Evolutionary conservation across 2,329 filamentous ascomycete genomes (phyloP), one percentile per base, ranked within the genome.

Genomic region (Ceratocystis alfenasii): DNA sequence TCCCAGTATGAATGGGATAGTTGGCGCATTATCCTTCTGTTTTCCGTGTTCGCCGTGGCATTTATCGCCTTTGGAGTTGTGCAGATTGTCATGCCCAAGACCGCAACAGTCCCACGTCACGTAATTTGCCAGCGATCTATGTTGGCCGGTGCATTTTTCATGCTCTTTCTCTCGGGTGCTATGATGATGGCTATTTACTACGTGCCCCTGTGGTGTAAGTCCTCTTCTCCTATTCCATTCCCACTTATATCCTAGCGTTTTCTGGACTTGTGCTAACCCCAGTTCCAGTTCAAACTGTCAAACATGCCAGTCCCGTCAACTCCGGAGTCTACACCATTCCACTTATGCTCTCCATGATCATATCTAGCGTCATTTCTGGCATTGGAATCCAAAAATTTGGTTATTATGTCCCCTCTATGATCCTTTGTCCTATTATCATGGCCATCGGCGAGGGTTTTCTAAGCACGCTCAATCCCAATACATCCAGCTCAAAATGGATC

Each of bases 341-440:
- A 0, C 76, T 84, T 1, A 80, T 85, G 8, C 74, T 84, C 64
- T 80, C 79, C 65, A 75, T 85, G 7, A 80, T 83, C 4, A 74
- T 81, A 8, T 79, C 78, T n/a, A 79, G 78, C 64, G 75, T 82
- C 28, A 44, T 79, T 0, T 77, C 79, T 1, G 82, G 82, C 33
- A 72, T 73, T 0, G 68, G 77, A 50, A 83, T 80, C 1, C 78
- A 81, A 64, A 78, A 77, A 64, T 74, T 83, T 33, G 84, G 84
- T 45, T 86, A 86, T 71, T 86, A 86, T 68, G 79, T 80, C 3
- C 83, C 80, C 0, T 77, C 78, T 22, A 83, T 85, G 80, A 74
- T 85, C 17, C 53, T 78, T 17, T 78, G 78, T 6, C 78, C 82
- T 2, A 75, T 76, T 68, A 72, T 82, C 69, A 78, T 79, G 76